phyloP scores from a whole-genome alignment of 2,329 filamentous ascomycete genomes.

The Paraphaeosphaeria minitans region DNA sequence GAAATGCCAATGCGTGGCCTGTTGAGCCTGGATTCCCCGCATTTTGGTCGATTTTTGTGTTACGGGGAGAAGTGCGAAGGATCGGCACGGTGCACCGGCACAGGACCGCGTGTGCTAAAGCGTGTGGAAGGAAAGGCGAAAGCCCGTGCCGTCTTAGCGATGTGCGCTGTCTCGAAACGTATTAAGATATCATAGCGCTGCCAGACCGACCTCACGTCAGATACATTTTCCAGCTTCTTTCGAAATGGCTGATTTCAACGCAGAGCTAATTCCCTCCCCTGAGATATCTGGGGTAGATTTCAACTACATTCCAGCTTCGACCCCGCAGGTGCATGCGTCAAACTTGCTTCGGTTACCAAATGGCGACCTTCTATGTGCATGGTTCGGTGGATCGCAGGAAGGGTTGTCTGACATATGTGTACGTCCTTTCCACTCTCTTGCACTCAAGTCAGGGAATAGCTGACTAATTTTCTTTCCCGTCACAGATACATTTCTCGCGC shows the following conservation, averaged over 20 bases:
- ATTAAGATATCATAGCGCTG: neutral
- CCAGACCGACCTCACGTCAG: neutral
- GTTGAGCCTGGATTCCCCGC: neutral
- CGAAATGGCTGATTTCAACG: constrained; percentile 16
- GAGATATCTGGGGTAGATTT: constrained; percentile 11
- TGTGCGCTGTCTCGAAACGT: neutral
- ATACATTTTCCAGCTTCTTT: constrained; percentile 1
- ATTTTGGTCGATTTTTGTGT: neutral
- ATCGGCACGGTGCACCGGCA: neutral
- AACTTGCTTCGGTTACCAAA: constrained; percentile 51
- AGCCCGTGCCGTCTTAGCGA: neutral
- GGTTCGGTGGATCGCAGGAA: constrained; percentile 56
- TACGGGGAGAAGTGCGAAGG: neutral
- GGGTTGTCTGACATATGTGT: constrained; percentile 51
- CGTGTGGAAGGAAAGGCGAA: neutral
- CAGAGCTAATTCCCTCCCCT: constrained; percentile 10
- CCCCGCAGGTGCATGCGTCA: constrained; percentile 53
- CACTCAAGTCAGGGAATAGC: no score
- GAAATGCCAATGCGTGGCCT: neutral
- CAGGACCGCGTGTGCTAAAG: neutral
- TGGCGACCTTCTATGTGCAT: constrained; percentile 51
- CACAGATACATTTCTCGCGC: constrained; percentile 48
- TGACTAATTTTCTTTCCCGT: neutral
- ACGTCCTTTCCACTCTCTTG: neutral
- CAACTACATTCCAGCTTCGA: constrained; percentile 46